Evolutionary conservation across 225 moss, liverwort and hornwort genomes (phyloP).

Genomic region (Pleurozium schreberi): DNA sequence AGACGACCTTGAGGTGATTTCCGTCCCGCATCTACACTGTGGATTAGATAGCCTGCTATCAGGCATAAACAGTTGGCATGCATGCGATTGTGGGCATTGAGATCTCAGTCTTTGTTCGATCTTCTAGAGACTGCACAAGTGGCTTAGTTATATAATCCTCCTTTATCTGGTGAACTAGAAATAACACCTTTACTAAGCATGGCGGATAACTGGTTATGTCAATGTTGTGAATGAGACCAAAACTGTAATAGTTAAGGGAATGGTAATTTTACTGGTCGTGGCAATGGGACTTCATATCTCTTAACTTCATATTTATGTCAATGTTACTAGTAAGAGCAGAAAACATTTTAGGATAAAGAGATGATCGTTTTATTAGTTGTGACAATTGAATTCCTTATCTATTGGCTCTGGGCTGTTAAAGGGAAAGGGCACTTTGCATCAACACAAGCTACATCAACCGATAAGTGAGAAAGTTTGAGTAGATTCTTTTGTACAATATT

Average conservation of each 20-base stretch:
- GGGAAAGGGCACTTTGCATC: not conserved
- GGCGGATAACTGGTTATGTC: not conserved
- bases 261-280: not conserved
- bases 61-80: not conserved
- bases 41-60: not conserved
- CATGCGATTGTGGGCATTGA: not conserved
- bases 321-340: not conserved
- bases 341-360: not conserved
- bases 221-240: not conserved
- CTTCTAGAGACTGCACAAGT: not conserved
- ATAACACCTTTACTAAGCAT: not conserved
- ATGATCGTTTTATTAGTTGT: not conserved
- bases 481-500: not conserved
- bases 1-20: slow-evolving; percentile 74
- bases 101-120: not conserved
- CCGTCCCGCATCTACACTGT: not conserved
- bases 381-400: not conserved
- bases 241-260: not conserved
- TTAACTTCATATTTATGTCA: not conserved
- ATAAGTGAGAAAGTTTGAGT: not conserved
- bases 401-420: not conserved
- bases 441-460: not conserved
- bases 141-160: not conserved
- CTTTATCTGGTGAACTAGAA: not conserved
- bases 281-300: not conserved